These are phyloP conservation scores for Diplogelasinospora grovesii DNA, from an alignment of 495 filamentous ascomycete species.

Conservation along the genomic window DNA sequence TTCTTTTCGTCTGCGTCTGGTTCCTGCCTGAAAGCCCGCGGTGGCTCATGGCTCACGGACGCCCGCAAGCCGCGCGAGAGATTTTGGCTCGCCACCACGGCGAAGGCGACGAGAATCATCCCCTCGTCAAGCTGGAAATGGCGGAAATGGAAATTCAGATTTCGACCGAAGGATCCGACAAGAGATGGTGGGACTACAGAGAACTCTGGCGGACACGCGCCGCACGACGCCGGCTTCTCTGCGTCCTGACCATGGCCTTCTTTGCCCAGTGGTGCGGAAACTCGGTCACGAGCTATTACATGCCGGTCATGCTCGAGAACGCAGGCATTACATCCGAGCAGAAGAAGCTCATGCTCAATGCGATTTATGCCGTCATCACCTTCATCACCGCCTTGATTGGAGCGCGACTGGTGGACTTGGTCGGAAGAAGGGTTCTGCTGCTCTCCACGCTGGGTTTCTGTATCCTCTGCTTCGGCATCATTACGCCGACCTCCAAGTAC, in stretches of 20 bases:
- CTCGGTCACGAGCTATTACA: conserved; percentile 50
- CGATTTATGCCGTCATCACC: conserved; percentile 59
- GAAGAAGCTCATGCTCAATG: conserved; percentile 48
- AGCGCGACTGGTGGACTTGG: conserved; percentile 58
- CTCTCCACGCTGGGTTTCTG: conserved; percentile 50
- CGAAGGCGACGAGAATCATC: conserved; percentile 29
- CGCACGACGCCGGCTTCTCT: conserved; percentile 52
- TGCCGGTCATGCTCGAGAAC: conserved; percentile 45
- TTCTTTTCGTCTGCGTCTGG: conserved; percentile 25
- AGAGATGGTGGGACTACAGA: conserved; percentile 62
- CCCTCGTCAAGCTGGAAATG: conserved; percentile 53
- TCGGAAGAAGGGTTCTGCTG: conserved; percentile 57
- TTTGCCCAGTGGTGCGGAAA: conserved; percentile 65
- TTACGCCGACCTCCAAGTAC: conserved; percentile 38
- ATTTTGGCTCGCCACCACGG: conserved; percentile 52
- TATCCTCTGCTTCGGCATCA: conserved; percentile 50
- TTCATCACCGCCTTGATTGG: conserved; percentile 62
- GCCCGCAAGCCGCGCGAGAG: conserved; percentile 41
- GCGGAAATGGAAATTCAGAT: conserved; percentile 53
- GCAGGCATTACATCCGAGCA: conserved; percentile 44
- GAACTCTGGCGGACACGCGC: conserved; percentile 54
- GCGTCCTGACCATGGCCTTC: conserved; percentile 55
- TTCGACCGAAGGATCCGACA: conserved; percentile 47
- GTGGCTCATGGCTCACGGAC: conserved; percentile 35
- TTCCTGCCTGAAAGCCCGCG: conserved; percentile 33